Base-by-base conservation (phyloP, 208 protist genomes). In the Acanthamoeba royreba region DNA sequence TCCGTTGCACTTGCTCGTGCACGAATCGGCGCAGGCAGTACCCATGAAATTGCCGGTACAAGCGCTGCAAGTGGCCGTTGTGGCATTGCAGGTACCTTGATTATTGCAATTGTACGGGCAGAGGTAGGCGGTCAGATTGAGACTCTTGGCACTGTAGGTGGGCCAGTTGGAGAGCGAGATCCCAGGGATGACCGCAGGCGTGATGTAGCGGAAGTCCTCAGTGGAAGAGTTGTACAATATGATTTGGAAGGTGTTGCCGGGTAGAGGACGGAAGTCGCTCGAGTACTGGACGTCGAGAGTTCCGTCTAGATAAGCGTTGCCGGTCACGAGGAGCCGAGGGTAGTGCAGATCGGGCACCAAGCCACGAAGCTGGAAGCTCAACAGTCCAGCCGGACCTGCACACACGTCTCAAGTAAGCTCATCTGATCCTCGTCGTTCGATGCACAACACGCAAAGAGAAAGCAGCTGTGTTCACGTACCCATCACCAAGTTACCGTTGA, bases 91-190 rank as follows among this genome's bases (percentile, higher is more conserved):
- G 25, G 61, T 72, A 11, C 85, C 85, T 9, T 35, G 22, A n/a
- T 45, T 45, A 35, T 13, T 49, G 52, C 85, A 91, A 55, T 91
- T 72, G 85, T 91, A 74, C 33, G 85, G 85, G 43, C 85, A 91
- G 25, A 63, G 40, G 85, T 72, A 74, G 2, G 52, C 33, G 52
- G 42, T 35, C 22, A 91, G 8, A 47, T 35, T 25, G 25, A 91
- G 28, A 35, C 45, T 40, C 7, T 47, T 74, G 49, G 52, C 38
- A 22, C 45, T 22, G 85, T 72, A 91, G 31, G 38, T 49, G 52
- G 52, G 85, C 55, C 61, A 91, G 53, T 74, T 9, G 15, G 85
- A 38, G 40, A 91, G 38, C n/a, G 85, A 35, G 4, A 35, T 74
- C 28, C 55, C 85, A n/a, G 28, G n/a, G 11, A 91, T 45, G 35